Evolutionary conservation across 2,329 filamentous ascomycete species (phyloP).

Genomic region (Fusarium sp.): DNA sequence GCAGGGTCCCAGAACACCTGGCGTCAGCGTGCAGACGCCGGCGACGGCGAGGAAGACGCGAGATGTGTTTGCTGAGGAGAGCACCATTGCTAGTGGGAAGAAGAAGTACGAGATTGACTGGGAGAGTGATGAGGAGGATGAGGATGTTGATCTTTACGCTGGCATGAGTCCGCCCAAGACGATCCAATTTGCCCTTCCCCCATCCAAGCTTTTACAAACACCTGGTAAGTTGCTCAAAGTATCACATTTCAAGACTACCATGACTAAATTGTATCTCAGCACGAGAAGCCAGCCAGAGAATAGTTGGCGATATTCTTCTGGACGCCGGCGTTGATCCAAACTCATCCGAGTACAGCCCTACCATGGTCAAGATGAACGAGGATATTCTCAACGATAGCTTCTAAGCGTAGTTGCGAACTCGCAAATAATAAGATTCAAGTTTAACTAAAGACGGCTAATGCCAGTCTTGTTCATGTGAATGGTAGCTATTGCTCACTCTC

Average conservation of each 20-base stretch:
- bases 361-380: conserved; percentile 73
- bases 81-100: conserved; percentile 40
- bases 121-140: conserved; percentile 80
- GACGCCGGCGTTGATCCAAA: conserved; percentile 76
- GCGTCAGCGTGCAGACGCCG: conserved; percentile 88
- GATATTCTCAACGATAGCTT: conserved; percentile 73
- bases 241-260: background rate
- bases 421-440: background rate
- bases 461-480: conserved; percentile 10
- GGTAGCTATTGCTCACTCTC: conserved; percentile 12
- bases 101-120: conserved; percentile 72
- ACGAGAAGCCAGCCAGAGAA: conserved; percentile 81
- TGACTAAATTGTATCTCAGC: conserved; percentile 58
- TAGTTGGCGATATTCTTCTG: conserved; percentile 82
- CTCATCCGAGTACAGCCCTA: conserved; percentile 70
- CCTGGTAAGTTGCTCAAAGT: conserved; percentile 66
- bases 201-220: conserved; percentile 82
- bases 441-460: background rate
- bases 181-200: conserved; percentile 85
- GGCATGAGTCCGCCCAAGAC: conserved; percentile 94
- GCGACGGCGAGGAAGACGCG: conserved; percentile 59
- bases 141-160: conserved; percentile 70
- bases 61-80: conserved; percentile 58
- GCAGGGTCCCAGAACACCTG: conserved; percentile 75
- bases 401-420: conserved; percentile 44